Percentiles rank a stretch among this genome's conserved stretches.
phyloP scores from a whole-genome alignment of 192 early-diverging fungal genomes.

The Dissophora ornata region DNA sequence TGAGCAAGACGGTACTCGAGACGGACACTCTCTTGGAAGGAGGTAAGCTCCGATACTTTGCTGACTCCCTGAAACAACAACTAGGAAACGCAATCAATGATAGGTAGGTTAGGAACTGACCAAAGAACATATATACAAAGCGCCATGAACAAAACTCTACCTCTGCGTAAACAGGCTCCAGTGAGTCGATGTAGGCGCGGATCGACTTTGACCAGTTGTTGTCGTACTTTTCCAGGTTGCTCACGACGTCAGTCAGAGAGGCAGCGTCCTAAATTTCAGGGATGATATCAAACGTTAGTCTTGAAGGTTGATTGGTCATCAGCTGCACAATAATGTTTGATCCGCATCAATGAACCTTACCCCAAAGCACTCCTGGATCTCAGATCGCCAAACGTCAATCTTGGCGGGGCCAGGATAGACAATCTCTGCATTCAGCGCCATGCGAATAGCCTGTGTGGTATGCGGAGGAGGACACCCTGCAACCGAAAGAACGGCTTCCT shows the following conservation, averaged over 20 bases:
- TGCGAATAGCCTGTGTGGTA: slow-evolving; percentile 54
- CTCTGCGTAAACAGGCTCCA: slow-evolving; percentile 50
- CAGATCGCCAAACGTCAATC: slow-evolving; percentile 58
- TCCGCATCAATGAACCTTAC: slow-evolving; percentile 23
- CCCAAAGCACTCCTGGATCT: slow-evolving; percentile 59
- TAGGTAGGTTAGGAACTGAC: background rate
- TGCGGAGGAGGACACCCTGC: slow-evolving; percentile 60
- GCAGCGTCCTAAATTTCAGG: slow-evolving; percentile 40
- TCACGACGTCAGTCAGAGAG: slow-evolving; percentile 37
- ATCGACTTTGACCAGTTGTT: slow-evolving; percentile 59
- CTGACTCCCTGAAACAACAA: slow-evolving; percentile 26
- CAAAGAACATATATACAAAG: background rate
- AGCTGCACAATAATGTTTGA: background rate
- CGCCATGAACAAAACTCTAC: slow-evolving; percentile 11
- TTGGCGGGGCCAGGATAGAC: slow-evolving; percentile 63
- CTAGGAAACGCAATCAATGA: slow-evolving; percentile 7
- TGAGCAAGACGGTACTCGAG: slow-evolving; percentile 27
- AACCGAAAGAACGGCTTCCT: slow-evolving; percentile 52
- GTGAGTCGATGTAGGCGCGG: slow-evolving; percentile 43
- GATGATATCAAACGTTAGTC: no score
- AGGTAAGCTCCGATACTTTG: slow-evolving; percentile 10
- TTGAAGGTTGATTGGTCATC: no score
- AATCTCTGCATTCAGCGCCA: slow-evolving; percentile 54
- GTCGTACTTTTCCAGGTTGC: slow-evolving; percentile 41
- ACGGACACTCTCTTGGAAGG: slow-evolving; percentile 23